Conservation (phyloP, 2,329 filamentous ascomycete genomes). For the Arthrinium phaeospermum region DNA sequence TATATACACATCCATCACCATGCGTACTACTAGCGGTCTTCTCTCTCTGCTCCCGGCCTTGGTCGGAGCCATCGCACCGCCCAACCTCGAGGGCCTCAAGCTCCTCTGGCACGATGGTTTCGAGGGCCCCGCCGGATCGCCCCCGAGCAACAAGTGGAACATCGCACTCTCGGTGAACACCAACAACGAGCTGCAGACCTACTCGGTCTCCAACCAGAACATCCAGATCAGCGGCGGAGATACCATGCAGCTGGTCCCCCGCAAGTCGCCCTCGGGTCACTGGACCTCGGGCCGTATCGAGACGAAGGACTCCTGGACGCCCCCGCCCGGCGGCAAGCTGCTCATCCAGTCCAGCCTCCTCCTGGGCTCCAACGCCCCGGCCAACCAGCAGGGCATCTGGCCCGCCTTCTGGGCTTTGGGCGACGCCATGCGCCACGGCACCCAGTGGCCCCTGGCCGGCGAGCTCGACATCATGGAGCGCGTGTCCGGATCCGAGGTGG, state of each 20-base stretch:
- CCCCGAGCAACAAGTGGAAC: conserved; percentile 52
- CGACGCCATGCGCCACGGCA: conserved; percentile 51
- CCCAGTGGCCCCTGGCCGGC: conserved; percentile 54
- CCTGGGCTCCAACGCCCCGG: conserved; percentile 45
- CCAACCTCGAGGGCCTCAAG: conserved; percentile 43
- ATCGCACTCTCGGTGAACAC: conserved; percentile 49
- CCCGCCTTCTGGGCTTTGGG: conserved; percentile 61
- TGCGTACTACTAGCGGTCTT: conserved; percentile 36
- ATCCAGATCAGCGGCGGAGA: conserved; percentile 56
- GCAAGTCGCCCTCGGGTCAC: conserved; percentile 41
- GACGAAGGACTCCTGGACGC: conserved; percentile 52
- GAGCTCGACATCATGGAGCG: conserved; percentile 59
- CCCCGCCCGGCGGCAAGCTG: conserved; percentile 46
- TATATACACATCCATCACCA: conserved; percentile 26
- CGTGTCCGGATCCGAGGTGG: conserved; percentile 51
- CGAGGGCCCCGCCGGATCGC: conserved; percentile 43
- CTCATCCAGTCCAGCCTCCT: conserved; percentile 52
- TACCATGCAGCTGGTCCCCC: conserved; percentile 59
- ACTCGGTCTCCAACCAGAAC: conserved; percentile 50
- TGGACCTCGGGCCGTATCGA: conserved; percentile 60
- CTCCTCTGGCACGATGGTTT: conserved; percentile 55
- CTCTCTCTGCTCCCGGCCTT: conserved; percentile 36
- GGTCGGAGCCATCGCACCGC: conserved; percentile 34
- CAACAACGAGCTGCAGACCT: conserved; percentile 57
- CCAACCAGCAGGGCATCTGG: conserved; percentile 56